Evolutionary conservation across 805 yeast genomes (phyloP), one percentile per base, ranked within the genome.

Genomic region (Spathaspora hagerdaliae): DNA sequence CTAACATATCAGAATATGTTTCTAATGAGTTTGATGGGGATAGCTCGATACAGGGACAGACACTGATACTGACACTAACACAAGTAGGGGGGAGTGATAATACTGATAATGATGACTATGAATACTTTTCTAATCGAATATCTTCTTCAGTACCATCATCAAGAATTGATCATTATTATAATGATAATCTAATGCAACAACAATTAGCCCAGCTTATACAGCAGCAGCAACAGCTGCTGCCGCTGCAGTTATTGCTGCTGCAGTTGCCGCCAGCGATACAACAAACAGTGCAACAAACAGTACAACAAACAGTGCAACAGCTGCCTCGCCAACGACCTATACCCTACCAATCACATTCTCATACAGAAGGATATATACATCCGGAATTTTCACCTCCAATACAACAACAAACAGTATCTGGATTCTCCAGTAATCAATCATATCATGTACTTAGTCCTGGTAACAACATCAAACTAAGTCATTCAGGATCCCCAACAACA

Each of bases 121-220:
- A 24, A 12, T 45, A 45, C 15, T 45, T 45, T 41, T 24, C 44
- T 3, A 38, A 29, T 37, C n/a, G 45, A 29, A 9, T 38, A n/a
- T 39, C 48, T 12, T n/a, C 36, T 12, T 36, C 48, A 2, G 48
- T 41, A 9, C 48, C 48, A 6, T 41, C 45, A 5, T 45, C 48
- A 9, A 19, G 42, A 19, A 38, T 41, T 13, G 48, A 45, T 11
- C 27, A 19, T 14, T 38, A 31, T 13, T 34, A 37, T 27, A 38
- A 29, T 41, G 42, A 36, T 34, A 45, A 32, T 29, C 40, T 24
- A 14, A 38, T 31, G 31, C 49, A 15, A 27, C 49, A 33, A 39
- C 47, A 32, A 7, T 29, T 27, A 12, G 27, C 29, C 12, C 42
- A 19, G 37, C 11, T 14, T n/a, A 4, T 13, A 24, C 42, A 42